Conservation (phyloP, 2,329 filamentous ascomycete genomes). For the Didymella sp. region DNA sequence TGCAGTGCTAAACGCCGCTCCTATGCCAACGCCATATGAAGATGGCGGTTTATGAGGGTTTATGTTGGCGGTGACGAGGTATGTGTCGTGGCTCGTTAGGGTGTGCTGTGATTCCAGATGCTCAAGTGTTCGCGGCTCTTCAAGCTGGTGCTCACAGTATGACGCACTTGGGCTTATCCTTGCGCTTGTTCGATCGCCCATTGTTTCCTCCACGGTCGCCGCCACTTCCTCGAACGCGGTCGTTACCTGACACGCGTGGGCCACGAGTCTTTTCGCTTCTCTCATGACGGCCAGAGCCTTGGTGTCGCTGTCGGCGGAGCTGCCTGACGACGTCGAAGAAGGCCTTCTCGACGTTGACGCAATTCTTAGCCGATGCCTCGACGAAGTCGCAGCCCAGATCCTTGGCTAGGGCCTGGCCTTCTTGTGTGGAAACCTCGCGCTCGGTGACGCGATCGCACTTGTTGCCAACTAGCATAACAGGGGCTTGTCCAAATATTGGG, state of each 20-base stretch:
- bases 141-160: conserved; percentile 37
- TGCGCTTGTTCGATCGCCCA: conserved; percentile 24
- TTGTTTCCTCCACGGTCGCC: conserved; percentile 28
- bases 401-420: conserved; percentile 88
- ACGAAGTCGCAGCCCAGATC: conserved; percentile 96
- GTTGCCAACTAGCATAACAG: conserved; percentile 98
- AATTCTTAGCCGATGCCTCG: conserved; percentile 96
- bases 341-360: conserved; percentile 97
- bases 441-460: conserved; percentile 97
- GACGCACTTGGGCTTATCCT: conserved; percentile 45
- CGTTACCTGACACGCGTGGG: conserved; percentile 25
- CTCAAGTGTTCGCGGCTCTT: conserved; percentile 23
- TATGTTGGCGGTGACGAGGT: conserved; percentile 33
- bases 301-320: conserved; percentile 80
- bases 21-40: conserved; percentile 45
- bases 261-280: conserved; percentile 21
- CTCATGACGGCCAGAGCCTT: conserved; percentile 34
- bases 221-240: conserved; percentile 25
- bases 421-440: conserved; percentile 94
- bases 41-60: conserved; percentile 42
- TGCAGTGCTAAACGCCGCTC: conserved; percentile 45
- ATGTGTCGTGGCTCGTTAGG: conserved; percentile 38
- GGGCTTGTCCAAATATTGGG: conserved; percentile 69
- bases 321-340: conserved; percentile 97
- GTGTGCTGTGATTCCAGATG: conserved; percentile 38